Evolutionary conservation across 2,329 filamentous ascomycete genomes (phyloP), one percentile per base, ranked within the genome.

Genomic region (Fusarium protoensiforme): DNA sequence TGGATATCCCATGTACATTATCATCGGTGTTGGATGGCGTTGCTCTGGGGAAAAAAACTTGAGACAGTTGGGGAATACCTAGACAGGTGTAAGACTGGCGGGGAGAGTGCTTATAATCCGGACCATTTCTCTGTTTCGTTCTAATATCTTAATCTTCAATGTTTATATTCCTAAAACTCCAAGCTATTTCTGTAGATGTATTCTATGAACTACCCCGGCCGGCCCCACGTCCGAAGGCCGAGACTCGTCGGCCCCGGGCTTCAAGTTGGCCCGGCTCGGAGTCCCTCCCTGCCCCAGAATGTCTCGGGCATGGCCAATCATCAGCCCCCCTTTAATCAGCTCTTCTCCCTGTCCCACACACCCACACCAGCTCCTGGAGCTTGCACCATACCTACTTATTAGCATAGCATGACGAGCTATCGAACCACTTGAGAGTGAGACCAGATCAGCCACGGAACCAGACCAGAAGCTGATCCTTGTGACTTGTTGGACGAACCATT

Each of bases 331-430:
- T 75, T 75, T 75, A 73, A 73, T 74, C 72, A 74, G 68, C 72
- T 60, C 53, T 31, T 31, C 54, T 24, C 22, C 43, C 18, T 35
- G 56, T 69, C 24, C 71, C 67, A 60, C 71, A 71, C 46, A 51
- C 27, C 53, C 46, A 54, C 61, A 74, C 61, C 35, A 72, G 58
- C 71, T 74, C 65, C 46, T 38, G 54, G 54, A 65, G 67, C 35
- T 68, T 58, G 54, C 54, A 68, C 53, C 71, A 70, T 75, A 53
- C 24, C 24, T 24, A 64, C 35, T 68, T 58, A 46, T 27, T 46
- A 68, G 43, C 71, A 70, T 75, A 53, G 65, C 61, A 75, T 75
- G 69, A 66, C 67, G 64, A 73, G 69, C 62, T 43, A 74, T 74
- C 72, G 72, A 74, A 74, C 72, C 72, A 74, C 57, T 56, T 20